Conservation (phyloP, 2,329 filamentous ascomycete species). For the Cladophialophora bantiana region DNA sequence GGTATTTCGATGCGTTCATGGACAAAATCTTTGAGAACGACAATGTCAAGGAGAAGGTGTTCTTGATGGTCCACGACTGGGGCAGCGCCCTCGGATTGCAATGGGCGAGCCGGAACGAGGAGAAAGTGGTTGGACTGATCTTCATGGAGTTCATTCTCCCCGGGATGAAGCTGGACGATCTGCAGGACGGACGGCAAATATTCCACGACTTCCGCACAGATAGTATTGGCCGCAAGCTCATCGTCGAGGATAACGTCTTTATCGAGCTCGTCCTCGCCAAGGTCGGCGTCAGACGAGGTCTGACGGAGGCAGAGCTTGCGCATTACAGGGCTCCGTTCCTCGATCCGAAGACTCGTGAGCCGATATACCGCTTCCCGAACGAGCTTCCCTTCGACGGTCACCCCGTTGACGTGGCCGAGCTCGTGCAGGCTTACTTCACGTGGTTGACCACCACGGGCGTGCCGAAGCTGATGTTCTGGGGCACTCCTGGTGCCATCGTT, state of each 20-base stretch:
- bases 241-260: constrained; percentile 4
- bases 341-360: constrained; percentile 1
- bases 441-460: neutral
- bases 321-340: constrained; percentile 6
- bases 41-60: neutral
- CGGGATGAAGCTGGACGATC: neutral
- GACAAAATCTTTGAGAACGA: neutral
- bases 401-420: constrained; percentile 5
- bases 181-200: neutral
- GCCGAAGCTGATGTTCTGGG: constrained; percentile 9
- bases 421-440: constrained; percentile 4
- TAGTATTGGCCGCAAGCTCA: neutral
- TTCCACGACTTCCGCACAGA: neutral
- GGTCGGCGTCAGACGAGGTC: neutral
- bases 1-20: constrained; percentile 8
- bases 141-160: constrained; percentile 10
- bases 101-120: constrained; percentile 5
- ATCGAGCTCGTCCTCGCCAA: neutral
- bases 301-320: neutral
- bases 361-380: constrained; percentile 11
- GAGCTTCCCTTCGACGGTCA: constrained; percentile 6
- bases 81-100: constrained; percentile 10
- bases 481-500: neutral
- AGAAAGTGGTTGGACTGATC: constrained; percentile 3
- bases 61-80: constrained; percentile 15